Evolutionary conservation across 1,139 yeast genomes (phyloP), one percentile per base, ranked within the genome.

Genomic region (Blastobotrys capitulatus): DNA sequence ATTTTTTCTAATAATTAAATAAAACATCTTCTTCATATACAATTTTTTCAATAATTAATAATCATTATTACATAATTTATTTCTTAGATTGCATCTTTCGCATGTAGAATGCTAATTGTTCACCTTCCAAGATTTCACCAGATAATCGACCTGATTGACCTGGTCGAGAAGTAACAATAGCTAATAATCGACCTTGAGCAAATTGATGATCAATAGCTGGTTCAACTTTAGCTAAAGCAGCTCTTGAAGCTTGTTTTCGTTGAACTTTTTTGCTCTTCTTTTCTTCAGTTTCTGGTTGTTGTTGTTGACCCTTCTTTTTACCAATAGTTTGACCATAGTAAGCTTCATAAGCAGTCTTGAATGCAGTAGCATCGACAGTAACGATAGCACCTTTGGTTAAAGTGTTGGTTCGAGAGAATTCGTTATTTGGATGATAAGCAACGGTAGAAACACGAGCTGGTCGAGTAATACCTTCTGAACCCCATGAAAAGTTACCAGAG

Each of bases 131-230:
- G 79, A 92, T 85, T 95, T 94, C 92, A 79, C 99, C 99, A 76
- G 94, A 98, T 80, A 92, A 85, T 82, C 99, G 94, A 79, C 99
- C 99, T 65, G 96, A 86, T 84, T 92, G 99, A 78, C 99, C 99
- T 76, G 99, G 99, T 84, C 99, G 90, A 56, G 98, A 92, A 66
- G 98, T 89, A 73, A 92, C 89, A 75, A 83, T 84, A 76, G 98
- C 98, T 82, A 92, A 92, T 71, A 92, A 85, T 80, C 94, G 89
- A 83, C 97, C 97, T 66, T 97, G 89, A 76, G 84, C 83, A 84
- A 92, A 92, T 82, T 92, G 98, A 68, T 90, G 72, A 72, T 89
- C 94, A 67, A 92, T 92, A 70, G 96, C 83, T 64, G 80, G 74
- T 79, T 90, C 97, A 69, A 89, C 79, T 78, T 83, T 80, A 68